Percentiles rank a stretch among this genome's conserved stretches.
Conservation (phyloP, 2,329 filamentous ascomycete species). For the Tolypocladium album region DNA sequence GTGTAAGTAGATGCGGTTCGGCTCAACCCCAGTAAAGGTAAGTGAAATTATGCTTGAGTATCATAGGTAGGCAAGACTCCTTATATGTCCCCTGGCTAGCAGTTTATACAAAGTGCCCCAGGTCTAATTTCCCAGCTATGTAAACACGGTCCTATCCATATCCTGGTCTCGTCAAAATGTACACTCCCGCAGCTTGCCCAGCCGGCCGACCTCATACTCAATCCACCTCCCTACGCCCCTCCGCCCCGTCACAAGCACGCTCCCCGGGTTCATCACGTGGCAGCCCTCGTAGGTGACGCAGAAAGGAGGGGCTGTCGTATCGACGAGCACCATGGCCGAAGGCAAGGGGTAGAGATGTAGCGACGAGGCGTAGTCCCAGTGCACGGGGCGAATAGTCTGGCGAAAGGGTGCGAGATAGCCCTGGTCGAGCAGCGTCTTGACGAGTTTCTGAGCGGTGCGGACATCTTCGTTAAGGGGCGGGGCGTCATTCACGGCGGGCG, state of each 20-base stretch:
- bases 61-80: not conserved
- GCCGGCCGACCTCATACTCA: conserved; percentile 66
- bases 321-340: conserved; percentile 71
- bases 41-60: not conserved
- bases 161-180: conserved; percentile 30
- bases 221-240: conserved; percentile 69
- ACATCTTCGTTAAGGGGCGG: conserved; percentile 31
- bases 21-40: not conserved
- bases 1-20: not conserved
- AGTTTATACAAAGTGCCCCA: not conserved
- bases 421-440: conserved; percentile 88
- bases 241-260: conserved; percentile 58
- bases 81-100: not conserved
- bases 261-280: conserved; percentile 87
- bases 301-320: conserved; percentile 72
- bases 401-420: conserved; percentile 82
- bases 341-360: conserved; percentile 83
- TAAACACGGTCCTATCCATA: not conserved
- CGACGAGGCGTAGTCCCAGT: conserved; percentile 76
- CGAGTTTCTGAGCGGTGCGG: conserved; percentile 60
- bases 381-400: conserved; percentile 64
- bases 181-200: conserved; percentile 54
- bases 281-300: conserved; percentile 90
- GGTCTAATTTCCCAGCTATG: not conserved
- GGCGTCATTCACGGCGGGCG: conserved; percentile 6